Evolutionary conservation across 768 basidiomycete species (phyloP).

Genomic region (Pulveroboletus sp.): DNA sequence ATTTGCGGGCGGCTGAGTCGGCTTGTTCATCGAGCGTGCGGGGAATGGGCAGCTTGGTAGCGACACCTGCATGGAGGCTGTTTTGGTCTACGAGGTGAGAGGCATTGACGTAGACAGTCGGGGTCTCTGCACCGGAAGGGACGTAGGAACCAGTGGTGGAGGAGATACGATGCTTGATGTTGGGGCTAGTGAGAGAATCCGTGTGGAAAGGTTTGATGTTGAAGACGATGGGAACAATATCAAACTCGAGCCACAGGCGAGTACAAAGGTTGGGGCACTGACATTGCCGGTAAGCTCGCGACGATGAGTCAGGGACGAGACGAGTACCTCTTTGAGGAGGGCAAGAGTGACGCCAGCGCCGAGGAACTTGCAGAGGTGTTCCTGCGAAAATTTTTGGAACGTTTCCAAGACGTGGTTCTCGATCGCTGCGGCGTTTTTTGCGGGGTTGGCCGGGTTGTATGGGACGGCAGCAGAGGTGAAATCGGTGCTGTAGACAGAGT

Average conservation of each 20-base stretch:
- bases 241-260: slow-evolving; percentile 75
- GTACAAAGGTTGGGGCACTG: slow-evolving; percentile 81
- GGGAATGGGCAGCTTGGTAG: slow-evolving; percentile 61
- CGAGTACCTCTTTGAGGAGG: slow-evolving; percentile 61
- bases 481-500: slow-evolving; percentile 82
- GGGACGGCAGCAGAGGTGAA: slow-evolving; percentile 56
- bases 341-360: slow-evolving; percentile 73
- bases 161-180: slow-evolving; percentile 77
- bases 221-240: slow-evolving; percentile 81
- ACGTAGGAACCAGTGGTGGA: slow-evolving; percentile 77
- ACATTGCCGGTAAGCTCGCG: slow-evolving; percentile 15
- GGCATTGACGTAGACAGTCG: slow-evolving; percentile 61
- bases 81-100: slow-evolving; percentile 41
- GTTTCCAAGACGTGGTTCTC: slow-evolving; percentile 60
- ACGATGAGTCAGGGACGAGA: slow-evolving; percentile 6
- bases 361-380: slow-evolving; percentile 83
- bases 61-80: slow-evolving; percentile 42
- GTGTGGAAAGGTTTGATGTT: slow-evolving; percentile 82
- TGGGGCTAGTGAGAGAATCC: slow-evolving; percentile 71
- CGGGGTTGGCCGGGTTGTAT: slow-evolving; percentile 46
- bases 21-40: slow-evolving; percentile 82
- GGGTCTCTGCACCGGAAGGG: slow-evolving; percentile 72
- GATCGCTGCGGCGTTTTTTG: slow-evolving; percentile 56
- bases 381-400: slow-evolving; percentile 64
- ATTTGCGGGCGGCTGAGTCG: slow-evolving; percentile 82